phyloP scores from a whole-genome alignment of 31 red algal genomes.

The Porphyra umbilicalis region DNA sequence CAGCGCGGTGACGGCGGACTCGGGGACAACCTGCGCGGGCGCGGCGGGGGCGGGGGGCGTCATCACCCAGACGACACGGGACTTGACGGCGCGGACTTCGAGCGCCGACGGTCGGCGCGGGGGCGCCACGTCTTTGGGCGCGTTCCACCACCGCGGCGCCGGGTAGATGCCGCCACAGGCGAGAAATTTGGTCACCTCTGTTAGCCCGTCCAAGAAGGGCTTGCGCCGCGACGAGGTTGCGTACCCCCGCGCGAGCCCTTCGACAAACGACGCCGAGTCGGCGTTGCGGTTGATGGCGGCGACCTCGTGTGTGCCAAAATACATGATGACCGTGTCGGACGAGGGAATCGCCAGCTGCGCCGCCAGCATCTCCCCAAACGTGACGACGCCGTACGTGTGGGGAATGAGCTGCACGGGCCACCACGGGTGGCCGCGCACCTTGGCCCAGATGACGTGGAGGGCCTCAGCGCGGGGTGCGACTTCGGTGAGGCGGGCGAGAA shows the following conservation, averaged over 20 bases:
- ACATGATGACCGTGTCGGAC: constrained; percentile 48
- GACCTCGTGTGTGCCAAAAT: constrained; percentile 63
- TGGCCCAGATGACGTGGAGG: constrained; percentile 54
- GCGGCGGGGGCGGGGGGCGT: background rate
- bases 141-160: background rate
- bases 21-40: background rate
- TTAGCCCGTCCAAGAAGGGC: background rate
- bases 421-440: constrained; percentile 48
- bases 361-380: background rate
- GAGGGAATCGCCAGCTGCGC: background rate
- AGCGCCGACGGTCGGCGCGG: background rate
- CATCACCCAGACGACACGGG: constrained; percentile 5
- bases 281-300: constrained; percentile 20
- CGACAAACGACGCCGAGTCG: background rate
- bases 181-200: background rate
- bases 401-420: constrained; percentile 71
- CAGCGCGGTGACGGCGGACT: constrained; percentile 1
- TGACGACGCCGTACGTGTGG: background rate
- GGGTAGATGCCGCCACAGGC: background rate
- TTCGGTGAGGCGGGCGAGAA: background rate
- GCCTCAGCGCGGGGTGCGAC: constrained; percentile 24
- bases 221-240: constrained; percentile 1
- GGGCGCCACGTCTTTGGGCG: background rate
- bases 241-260: constrained; percentile 17
- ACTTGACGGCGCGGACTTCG: background rate